Base-by-base conservation (phyloP, 116 monocot species). In the Papilionanthe hybrid region DNA sequence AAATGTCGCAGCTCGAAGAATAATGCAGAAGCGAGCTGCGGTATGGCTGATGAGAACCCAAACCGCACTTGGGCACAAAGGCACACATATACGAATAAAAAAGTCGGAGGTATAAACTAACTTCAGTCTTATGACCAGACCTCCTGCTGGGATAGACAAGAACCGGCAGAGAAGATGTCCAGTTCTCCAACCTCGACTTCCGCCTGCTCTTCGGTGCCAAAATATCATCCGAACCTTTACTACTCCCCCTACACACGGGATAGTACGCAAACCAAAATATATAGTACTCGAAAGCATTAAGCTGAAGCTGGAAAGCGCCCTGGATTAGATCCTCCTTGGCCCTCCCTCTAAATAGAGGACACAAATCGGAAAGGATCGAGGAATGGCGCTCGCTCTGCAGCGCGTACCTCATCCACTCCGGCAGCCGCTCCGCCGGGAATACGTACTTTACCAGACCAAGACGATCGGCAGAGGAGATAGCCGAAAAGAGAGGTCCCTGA, bases 241-340 rank as follows among this genome's bases (percentile, higher is more conserved):
- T 68, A 55, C 83, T 86, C 25, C 91, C 91, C 32, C 79, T 79
- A 60, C 87, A 95, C 9, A 99, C 86, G 8, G 95, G 99, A 43
- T 89, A 95, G 78, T 99, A 95, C 0, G 91, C 93, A 72, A 95
- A 99, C 99, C 99, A 99, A 72, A 99, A 90, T 55, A 99, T 82
- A 75, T 88, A 95, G 72, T 99, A 99, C 81, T 99, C 95, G 68
- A 93, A 99, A 5, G 89, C 88, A 48, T 88, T 92, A 19, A 95
- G 86, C 82, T 92, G 91, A 7, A 99, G 32, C 86, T 87, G 90
- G 44, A 32, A 78, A 3, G 58, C 66, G 15, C 79, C 83, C 82
- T 81, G 81, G 53, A 85, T 29, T 9, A 69, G 25, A 41, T 88
- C 86, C 42, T 87, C 87, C 73, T 80, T 85, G 28, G 90, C 78